Conservation (phyloP, 2,329 filamentous ascomycete genomes). For the Calonectria montana region DNA sequence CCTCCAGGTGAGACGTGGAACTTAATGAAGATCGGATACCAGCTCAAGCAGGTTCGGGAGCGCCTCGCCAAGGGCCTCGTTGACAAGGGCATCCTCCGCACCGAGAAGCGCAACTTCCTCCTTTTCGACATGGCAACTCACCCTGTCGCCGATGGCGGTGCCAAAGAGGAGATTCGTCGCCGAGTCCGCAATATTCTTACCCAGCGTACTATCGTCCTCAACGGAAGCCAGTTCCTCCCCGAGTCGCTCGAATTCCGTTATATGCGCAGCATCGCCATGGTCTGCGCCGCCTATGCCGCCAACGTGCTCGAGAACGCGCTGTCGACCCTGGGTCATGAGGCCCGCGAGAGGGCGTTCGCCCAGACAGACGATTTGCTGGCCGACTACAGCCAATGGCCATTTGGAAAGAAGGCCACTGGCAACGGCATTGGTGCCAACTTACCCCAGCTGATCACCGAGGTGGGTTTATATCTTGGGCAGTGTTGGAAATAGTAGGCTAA, state of each 20-base stretch:
- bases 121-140: constrained; percentile 99
- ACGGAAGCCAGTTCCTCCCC: constrained; percentile 87
- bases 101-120: constrained; percentile 99
- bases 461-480: constrained; percentile 46
- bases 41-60: constrained; percentile 98
- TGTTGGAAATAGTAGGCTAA: constrained; percentile 26
- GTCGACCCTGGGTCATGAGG: constrained; percentile 91
- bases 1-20: constrained; percentile 97
- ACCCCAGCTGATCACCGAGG: constrained; percentile 85
- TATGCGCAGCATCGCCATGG: constrained; percentile 91
- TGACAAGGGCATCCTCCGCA: constrained; percentile 97
- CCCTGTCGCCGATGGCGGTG: constrained; percentile 93
- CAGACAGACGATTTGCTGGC: constrained; percentile 96
- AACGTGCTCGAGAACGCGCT: constrained; percentile 99
- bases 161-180: constrained; percentile 96
- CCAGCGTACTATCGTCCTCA: constrained; percentile 92
- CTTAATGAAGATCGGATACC: constrained; percentile 99
- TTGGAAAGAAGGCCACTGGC: constrained; percentile 82
- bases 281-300: constrained; percentile 96
- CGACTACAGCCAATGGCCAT: constrained; percentile 98
- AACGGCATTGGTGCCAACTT: constrained; percentile 93
- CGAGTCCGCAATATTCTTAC: constrained; percentile 93
- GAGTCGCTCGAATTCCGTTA: constrained; percentile 96
- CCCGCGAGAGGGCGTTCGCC: constrained; percentile 92
- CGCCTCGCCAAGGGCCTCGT: constrained; percentile 96